phyloP scores from a whole-genome alignment of 805 yeast genomes.

The Dipodascus albidus region DNA sequence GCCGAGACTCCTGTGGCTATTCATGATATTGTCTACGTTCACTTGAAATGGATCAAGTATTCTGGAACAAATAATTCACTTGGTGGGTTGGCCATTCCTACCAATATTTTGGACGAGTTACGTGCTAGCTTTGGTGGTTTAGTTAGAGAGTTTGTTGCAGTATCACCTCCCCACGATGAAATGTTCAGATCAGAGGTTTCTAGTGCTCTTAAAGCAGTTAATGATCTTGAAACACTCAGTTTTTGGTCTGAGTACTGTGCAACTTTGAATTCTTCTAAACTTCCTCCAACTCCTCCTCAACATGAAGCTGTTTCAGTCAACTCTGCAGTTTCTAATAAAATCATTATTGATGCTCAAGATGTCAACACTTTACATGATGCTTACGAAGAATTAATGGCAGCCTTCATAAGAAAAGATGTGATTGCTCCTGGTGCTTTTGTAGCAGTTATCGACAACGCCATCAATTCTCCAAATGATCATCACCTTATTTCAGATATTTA shows the following conservation, averaged over 20 bases:
- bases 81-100: conserved; percentile 12
- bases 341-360: conserved; percentile 12
- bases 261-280: not conserved
- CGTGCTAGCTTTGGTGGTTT: conserved; percentile 6
- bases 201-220: conserved; percentile 4
- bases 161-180: not conserved
- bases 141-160: conserved; percentile 9
- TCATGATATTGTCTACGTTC: conserved; percentile 10
- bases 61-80: conserved; percentile 8
- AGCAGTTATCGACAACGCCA: conserved; percentile 13
- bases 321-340: conserved; percentile 8
- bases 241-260: conserved; percentile 4
- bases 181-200: conserved; percentile 5
- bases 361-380: not conserved
- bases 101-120: conserved; percentile 8
- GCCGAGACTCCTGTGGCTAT: conserved; percentile 7
- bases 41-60: conserved; percentile 10
- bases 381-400: conserved; percentile 8
- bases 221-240: conserved; percentile 2
- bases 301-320: conserved; percentile 4
- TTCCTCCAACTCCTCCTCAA: conserved; percentile 1
- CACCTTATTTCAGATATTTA: conserved; percentile 7
- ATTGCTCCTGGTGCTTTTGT: conserved; percentile 14
- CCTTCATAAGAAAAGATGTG: conserved; percentile 9
- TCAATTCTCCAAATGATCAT: conserved; percentile 1